These are phyloP conservation scores for Phaffomyces thermotolerans DNA, from an alignment of 805 yeast genomes.

Conservation along the genomic window DNA sequence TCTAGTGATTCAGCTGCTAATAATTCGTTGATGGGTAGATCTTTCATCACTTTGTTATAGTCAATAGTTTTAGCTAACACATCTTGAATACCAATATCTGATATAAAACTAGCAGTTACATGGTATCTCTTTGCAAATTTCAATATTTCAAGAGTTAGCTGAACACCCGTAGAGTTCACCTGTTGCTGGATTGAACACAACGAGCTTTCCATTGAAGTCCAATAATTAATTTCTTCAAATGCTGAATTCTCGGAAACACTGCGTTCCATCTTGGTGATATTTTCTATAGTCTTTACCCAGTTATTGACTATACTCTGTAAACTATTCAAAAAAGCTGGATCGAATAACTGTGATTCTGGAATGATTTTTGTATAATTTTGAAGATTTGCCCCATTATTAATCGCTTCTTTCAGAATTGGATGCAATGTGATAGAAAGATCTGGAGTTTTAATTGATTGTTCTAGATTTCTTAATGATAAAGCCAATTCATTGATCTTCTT, in stretches of 20 bases:
- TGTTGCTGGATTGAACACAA: slow-evolving; percentile 52
- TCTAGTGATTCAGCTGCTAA: slow-evolving; percentile 37
- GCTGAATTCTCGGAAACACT: slow-evolving; percentile 50
- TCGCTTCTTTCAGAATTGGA: slow-evolving; percentile 37
- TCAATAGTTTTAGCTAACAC: slow-evolving; percentile 42
- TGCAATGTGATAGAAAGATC: slow-evolving; percentile 49
- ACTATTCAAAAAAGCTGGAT: slow-evolving; percentile 53
- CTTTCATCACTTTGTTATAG: slow-evolving; percentile 60
- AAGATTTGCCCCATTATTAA: slow-evolving; percentile 27
- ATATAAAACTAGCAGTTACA: slow-evolving; percentile 61
- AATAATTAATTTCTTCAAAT: slow-evolving; percentile 64
- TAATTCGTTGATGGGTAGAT: slow-evolving; percentile 61
- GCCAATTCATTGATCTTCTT: slow-evolving; percentile 65
- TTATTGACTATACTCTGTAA: slow-evolving; percentile 63
- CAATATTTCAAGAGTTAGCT: slow-evolving; percentile 50
- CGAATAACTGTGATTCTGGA: slow-evolving; percentile 34
- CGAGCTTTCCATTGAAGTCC: slow-evolving; percentile 66
- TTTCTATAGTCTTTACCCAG: slow-evolving; percentile 65
- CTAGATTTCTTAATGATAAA: slow-evolving; percentile 56
- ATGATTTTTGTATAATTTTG: slow-evolving; percentile 24
- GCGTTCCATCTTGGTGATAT: slow-evolving; percentile 45
- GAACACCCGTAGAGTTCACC: slow-evolving; percentile 45
- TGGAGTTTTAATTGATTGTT: slow-evolving; percentile 63
- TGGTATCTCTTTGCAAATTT: slow-evolving; percentile 72
- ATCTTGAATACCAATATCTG: slow-evolving; percentile 62